Evolutionary conservation across 2,329 filamentous ascomycete species (phyloP).

Genomic region (Teratosphaeria nubilosa): DNA sequence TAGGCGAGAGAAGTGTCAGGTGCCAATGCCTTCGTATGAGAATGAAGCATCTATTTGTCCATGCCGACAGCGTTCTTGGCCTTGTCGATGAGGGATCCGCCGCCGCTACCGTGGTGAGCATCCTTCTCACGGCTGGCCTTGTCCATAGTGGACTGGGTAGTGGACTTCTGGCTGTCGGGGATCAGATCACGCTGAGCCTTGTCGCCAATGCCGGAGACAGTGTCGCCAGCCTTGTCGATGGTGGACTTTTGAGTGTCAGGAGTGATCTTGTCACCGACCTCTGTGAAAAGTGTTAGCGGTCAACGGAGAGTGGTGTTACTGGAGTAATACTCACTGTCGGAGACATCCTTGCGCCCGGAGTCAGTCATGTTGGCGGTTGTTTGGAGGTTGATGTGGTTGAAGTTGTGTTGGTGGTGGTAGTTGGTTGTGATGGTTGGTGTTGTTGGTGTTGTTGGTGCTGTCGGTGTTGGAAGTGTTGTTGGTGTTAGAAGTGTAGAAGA

Average conservation of each 20-base stretch:
- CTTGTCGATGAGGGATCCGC: conserved; percentile 35
- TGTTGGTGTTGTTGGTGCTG: conserved; percentile 1
- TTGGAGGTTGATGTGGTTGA: conserved; percentile 6
- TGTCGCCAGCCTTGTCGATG: conserved; percentile 48
- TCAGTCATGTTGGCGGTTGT: conserved; percentile 39
- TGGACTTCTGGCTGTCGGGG: conserved; percentile 46
- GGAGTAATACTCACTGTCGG: conserved; percentile 30
- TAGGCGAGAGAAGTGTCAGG: not conserved
- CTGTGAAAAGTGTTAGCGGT: conserved; percentile 26
- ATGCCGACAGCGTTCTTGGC: conserved; percentile 39
- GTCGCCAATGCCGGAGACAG: conserved; percentile 45
- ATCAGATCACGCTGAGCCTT: conserved; percentile 42
- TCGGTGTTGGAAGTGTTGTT: not conserved
- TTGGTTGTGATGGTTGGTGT: conserved; percentile 5
- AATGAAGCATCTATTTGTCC: conserved; percentile 16
- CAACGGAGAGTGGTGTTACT: not conserved
- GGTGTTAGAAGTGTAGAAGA: not conserved
- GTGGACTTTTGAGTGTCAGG: conserved; percentile 54
- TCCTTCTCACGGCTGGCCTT: conserved; percentile 39
- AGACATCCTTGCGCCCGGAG: conserved; percentile 51
- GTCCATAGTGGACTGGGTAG: conserved; percentile 42
- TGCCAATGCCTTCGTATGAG: not conserved
- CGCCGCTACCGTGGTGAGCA: conserved; percentile 28
- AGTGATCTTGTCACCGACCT: conserved; percentile 47
- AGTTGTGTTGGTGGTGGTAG: conserved; percentile 11